phyloP scores from a whole-genome alignment of 1,284 basidiomycete species.

The Leccinum fuscescens region DNA sequence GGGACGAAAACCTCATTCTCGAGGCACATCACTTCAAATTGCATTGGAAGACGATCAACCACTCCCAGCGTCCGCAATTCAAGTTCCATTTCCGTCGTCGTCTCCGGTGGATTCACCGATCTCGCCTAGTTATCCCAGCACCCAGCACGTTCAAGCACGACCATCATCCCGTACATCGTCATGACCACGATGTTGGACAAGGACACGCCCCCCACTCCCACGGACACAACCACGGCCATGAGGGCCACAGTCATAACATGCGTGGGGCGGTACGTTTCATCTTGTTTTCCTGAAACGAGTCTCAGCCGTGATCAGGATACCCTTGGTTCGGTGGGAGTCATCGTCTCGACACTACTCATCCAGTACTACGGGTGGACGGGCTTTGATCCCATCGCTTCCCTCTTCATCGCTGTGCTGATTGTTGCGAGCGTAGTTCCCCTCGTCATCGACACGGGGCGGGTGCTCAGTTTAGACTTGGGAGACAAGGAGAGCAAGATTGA shows the following conservation, averaged over 20 bases:
- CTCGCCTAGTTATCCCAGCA: slow-evolving; percentile 36
- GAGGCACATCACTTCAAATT: slow-evolving; percentile 34
- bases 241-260: slow-evolving; percentile 97
- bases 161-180: slow-evolving; percentile 32
- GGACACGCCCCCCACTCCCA: slow-evolving; percentile 45
- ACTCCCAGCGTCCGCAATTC: slow-evolving; percentile 70
- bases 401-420: slow-evolving; percentile 96
- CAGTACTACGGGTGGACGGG: slow-evolving; percentile 99
- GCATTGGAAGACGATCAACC: slow-evolving; percentile 37
- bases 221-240: slow-evolving; percentile 54
- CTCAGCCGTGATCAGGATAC: slow-evolving; percentile 59
- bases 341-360: slow-evolving; percentile 94
- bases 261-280: slow-evolving; percentile 78
- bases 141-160: slow-evolving; percentile 35
- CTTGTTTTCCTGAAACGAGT: slow-evolving; percentile 9
- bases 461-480: slow-evolving; percentile 85
- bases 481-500: slow-evolving; percentile 67
- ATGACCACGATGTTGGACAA: slow-evolving; percentile 36
- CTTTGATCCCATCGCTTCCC: slow-evolving; percentile 96
- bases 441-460: slow-evolving; percentile 88
- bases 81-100: slow-evolving; percentile 57
- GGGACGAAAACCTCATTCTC: slow-evolving; percentile 34
- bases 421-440: slow-evolving; percentile 94
- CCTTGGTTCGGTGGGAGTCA: slow-evolving; percentile 95
- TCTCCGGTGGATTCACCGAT: slow-evolving; percentile 36